These are phyloP conservation scores for Megacollybia platyphylla DNA, from an alignment of 1,284 basidiomycete species.

Conservation along the genomic window DNA sequence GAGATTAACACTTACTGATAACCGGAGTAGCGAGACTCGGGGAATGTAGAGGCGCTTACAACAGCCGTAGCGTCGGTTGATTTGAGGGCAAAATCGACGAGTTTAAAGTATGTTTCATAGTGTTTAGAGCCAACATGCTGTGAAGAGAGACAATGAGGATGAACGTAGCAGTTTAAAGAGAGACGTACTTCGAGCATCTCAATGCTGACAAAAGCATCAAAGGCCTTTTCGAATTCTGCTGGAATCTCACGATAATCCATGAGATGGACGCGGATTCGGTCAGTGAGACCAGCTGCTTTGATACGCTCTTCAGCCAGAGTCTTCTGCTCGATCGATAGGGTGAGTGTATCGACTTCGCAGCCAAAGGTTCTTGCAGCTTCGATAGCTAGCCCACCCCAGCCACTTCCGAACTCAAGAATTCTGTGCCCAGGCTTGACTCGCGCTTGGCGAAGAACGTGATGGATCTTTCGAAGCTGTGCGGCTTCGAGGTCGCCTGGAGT, in stretches of 20 bases:
- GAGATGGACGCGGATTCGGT: constrained; percentile 69
- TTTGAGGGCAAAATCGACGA: constrained; percentile 75
- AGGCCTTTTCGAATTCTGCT: constrained; percentile 60
- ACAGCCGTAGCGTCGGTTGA: constrained; percentile 55
- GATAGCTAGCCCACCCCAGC: constrained; percentile 86
- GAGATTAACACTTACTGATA: constrained; percentile 42
- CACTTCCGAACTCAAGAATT: constrained; percentile 84
- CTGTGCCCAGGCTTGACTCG: constrained; percentile 68
- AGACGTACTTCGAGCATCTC: constrained; percentile 79
- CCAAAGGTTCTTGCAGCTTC: constrained; percentile 63
- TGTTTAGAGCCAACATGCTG: constrained; percentile 60
- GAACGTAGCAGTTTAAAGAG: constrained; percentile 7
- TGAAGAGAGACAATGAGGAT: constrained; percentile 4
- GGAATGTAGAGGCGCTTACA: constrained; percentile 76
- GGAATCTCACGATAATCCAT: constrained; percentile 82
- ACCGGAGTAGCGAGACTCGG: constrained; percentile 58
- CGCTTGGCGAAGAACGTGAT: constrained; percentile 65
- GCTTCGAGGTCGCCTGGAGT: constrained; percentile 61
- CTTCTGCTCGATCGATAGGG: constrained; percentile 81
- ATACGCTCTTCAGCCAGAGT: constrained; percentile 75
- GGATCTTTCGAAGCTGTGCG: constrained; percentile 74
- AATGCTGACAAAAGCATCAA: constrained; percentile 82
- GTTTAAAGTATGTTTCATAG: constrained; percentile 68
- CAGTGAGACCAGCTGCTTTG: constrained; percentile 55
- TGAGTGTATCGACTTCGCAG: constrained; percentile 81